A percentile compares a stretch with the other conserved stretches of the same genome.
Evolutionary conservation across 106 monocot genomes (phyloP).

Genomic region (Narthecium ossifragum): DNA sequence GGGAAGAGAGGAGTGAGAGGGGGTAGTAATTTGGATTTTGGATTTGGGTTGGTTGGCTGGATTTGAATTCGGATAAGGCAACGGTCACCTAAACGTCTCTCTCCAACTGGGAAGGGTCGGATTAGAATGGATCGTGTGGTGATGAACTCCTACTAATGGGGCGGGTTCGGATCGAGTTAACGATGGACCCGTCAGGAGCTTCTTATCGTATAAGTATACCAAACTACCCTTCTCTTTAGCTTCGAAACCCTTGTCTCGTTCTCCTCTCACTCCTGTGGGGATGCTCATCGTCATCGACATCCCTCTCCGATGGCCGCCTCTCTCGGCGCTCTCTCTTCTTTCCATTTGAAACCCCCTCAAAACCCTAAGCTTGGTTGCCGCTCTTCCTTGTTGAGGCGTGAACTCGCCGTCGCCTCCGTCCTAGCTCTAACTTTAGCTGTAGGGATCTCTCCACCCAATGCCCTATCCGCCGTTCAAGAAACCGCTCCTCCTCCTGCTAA

Average conservation of each 20-base stretch:
- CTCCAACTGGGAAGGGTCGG: too few relatives aligned
- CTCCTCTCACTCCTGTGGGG: neutral
- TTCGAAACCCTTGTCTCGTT: neutral
- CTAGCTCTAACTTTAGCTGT: conserved; percentile 6
- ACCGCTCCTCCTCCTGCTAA: conserved; percentile 5
- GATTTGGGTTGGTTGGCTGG: conserved; percentile 75
- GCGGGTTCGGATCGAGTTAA: too few relatives aligned
- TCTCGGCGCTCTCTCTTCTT: neutral
- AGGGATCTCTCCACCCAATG: neutral
- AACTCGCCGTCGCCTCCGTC: conserved; percentile 7
- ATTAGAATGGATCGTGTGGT: too few relatives aligned
- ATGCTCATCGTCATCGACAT: too few relatives aligned
- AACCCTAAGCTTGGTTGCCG: conserved; percentile 15
- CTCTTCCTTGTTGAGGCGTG: conserved; percentile 21
- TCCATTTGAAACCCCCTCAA: conserved; percentile 3
- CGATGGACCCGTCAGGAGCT: too few relatives aligned
- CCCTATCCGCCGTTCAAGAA: conserved; percentile 15
- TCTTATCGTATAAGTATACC: too few relatives aligned
- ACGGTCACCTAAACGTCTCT: too few relatives aligned
- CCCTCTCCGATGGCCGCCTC: neutral
- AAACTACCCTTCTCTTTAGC: too few relatives aligned
- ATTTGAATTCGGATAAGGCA: conserved; percentile 68
- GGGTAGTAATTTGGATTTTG: neutral
- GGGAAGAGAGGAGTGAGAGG: neutral
- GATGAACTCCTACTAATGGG: too few relatives aligned